Evolutionary conservation across 2,329 filamentous ascomycete species (phyloP).

Genomic region (Beauveria sp.): DNA sequence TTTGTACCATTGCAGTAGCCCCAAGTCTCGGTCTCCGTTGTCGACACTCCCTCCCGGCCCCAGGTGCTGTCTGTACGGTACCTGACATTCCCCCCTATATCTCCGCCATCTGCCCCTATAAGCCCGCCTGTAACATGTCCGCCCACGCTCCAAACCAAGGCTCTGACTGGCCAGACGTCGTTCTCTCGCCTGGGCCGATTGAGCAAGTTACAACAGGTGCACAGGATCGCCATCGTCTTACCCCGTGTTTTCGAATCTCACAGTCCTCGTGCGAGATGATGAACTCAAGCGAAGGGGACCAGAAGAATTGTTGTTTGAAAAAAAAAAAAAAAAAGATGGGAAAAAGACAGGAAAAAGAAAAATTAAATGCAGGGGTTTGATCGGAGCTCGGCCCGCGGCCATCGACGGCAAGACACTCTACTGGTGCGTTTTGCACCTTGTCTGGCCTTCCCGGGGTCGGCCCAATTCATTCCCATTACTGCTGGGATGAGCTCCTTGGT

Average conservation of each 20-base stretch:
- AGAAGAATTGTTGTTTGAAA: no score
- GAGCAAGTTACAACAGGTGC: neutral
- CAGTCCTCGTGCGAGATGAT: neutral
- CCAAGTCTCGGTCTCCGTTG: no score
- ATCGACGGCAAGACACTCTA: neutral
- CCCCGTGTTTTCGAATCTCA: neutral
- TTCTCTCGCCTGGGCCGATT: no score
- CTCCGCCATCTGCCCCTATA: no score
- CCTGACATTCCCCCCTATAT: no score
- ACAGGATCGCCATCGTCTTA: constrained; percentile 1
- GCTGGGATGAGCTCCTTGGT: constrained; percentile 2
- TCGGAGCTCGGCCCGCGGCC: constrained; percentile 9
- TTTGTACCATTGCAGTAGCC: neutral
- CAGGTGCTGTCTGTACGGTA: no score
- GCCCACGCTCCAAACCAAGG: neutral
- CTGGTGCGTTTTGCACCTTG: neutral
- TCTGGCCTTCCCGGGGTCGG: neutral
- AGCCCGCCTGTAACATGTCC: no score
- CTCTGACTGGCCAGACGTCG: neutral
- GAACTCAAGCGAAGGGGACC: no score
- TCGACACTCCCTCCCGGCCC: no score
- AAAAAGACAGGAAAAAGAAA: neutral
- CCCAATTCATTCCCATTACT: neutral
- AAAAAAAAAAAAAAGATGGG: neutral
- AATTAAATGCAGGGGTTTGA: neutral